Conservation (phyloP, 1,284 basidiomycete species). For the Schizophyllum commune region DNA sequence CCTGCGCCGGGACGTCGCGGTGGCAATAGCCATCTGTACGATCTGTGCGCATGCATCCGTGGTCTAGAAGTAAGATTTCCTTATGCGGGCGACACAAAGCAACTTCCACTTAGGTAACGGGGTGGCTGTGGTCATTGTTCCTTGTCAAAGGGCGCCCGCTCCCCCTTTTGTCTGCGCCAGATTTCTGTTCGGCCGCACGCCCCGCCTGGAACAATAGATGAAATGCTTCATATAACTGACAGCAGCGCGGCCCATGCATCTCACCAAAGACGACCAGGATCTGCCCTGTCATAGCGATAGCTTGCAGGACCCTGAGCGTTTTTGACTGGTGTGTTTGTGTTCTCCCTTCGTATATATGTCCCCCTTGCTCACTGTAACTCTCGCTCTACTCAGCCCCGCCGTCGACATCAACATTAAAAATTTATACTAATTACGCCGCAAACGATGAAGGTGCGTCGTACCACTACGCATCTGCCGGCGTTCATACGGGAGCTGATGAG, state of each 20-base stretch:
- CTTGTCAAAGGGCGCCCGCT: not conserved
- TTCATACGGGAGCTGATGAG: not conserved
- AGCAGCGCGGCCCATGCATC: not conserved
- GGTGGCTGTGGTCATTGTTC: not conserved
- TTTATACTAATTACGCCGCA: not conserved
- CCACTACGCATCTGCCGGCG: not conserved
- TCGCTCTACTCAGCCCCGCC: not conserved
- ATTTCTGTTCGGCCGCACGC: not conserved
- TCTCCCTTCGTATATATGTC: not conserved
- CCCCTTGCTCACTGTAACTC: not conserved
- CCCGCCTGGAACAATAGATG: not conserved
- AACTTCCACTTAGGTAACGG: not conserved
- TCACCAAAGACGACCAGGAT: not conserved
- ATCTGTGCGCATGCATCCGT: not conserved
- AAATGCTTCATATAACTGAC: not conserved
- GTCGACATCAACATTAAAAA: not conserved
- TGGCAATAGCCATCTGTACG: not conserved
- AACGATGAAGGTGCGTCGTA: not conserved
- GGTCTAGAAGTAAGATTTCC: not conserved
- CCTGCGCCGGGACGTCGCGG: not conserved
- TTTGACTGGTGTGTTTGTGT: not conserved
- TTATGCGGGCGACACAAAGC: not conserved
- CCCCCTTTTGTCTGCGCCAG: not conserved
- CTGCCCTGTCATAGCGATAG: not conserved
- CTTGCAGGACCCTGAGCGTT: not conserved